These are phyloP conservation scores for Fusarium tanahbumbuense DNA, from an alignment of 2,329 filamentous ascomycete genomes.

Conservation along the genomic window DNA sequence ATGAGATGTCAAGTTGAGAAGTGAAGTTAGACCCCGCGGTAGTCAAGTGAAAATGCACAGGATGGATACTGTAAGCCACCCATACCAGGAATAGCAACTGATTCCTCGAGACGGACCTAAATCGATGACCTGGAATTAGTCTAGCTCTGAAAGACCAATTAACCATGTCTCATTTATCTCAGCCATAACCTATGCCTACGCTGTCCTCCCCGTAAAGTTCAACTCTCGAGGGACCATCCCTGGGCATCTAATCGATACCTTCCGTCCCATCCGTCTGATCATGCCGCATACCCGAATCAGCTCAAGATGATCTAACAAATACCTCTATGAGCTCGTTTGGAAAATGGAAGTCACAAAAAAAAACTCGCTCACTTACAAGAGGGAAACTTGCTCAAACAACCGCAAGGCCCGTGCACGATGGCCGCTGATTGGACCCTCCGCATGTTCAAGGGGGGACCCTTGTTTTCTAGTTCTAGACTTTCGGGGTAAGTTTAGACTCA, in stretches of 20 bases:
- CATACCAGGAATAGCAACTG: neutral
- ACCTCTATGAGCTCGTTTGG: neutral
- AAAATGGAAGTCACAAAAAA: neutral
- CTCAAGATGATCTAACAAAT: neutral
- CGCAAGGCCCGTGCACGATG: slow-evolving; percentile 45
- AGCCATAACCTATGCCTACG: neutral
- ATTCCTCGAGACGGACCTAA: neutral
- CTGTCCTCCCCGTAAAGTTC: neutral
- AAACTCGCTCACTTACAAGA: slow-evolving; percentile 30
- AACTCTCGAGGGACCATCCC: neutral
- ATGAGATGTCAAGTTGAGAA: neutral
- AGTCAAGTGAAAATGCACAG: neutral
- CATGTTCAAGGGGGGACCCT: slow-evolving; percentile 26
- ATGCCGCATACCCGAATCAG: slow-evolving; percentile 33
- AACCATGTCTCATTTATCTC: neutral
- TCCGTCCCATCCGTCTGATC: slow-evolving; percentile 27
- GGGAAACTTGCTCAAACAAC: slow-evolving; percentile 55
- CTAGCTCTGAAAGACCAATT: neutral
- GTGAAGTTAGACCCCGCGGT: slow-evolving; percentile 7
- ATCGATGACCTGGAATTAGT: no score
- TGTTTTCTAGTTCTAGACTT: slow-evolving; percentile 25
- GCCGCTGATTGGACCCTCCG: slow-evolving; percentile 35
- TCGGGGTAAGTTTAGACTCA: slow-evolving; percentile 19
- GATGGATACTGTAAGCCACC: slow-evolving; percentile 10
- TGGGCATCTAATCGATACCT: neutral